Evolutionary conservation across 805 yeast genomes (phyloP).

Genomic region (Candida broadrunensis): DNA sequence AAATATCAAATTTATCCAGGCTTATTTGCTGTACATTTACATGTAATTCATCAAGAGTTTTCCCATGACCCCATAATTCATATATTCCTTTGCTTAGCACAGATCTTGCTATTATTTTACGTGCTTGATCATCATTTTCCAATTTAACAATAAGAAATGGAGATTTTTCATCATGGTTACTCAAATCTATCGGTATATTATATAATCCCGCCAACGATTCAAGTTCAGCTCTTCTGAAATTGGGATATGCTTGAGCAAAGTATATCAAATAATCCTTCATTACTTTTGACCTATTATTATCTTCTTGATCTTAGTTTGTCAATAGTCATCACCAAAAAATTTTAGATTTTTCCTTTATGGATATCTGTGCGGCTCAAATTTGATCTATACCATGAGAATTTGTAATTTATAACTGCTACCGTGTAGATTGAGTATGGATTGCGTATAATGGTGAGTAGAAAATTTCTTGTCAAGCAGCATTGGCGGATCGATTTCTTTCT

Average conservation of each 20-base stretch:
- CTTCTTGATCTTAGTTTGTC: not conserved
- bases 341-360: not conserved
- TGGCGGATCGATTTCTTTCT: no score
- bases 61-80: constrained; percentile 81
- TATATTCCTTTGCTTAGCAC: constrained; percentile 73
- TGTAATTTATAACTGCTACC: no score
- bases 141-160: constrained; percentile 76
- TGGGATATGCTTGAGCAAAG: constrained; percentile 80
- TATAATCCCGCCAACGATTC: constrained; percentile 75
- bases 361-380: not conserved
- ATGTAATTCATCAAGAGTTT: constrained; percentile 56
- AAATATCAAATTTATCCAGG: constrained; percentile 30
- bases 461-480: no score
- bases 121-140: constrained; percentile 66
- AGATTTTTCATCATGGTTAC: constrained; percentile 49
- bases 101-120: constrained; percentile 59
- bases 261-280: constrained; percentile 70
- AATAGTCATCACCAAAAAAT: not conserved
- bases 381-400: no score
- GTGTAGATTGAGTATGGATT: no score
- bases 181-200: constrained; percentile 55
- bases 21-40: constrained; percentile 36
- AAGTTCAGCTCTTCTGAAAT: constrained; percentile 78
- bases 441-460: no score
- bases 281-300: not conserved